Evolutionary conservation across 2,329 filamentous ascomycete species (phyloP).

Genomic region (Dothidotthia symphoricarpi): DNA sequence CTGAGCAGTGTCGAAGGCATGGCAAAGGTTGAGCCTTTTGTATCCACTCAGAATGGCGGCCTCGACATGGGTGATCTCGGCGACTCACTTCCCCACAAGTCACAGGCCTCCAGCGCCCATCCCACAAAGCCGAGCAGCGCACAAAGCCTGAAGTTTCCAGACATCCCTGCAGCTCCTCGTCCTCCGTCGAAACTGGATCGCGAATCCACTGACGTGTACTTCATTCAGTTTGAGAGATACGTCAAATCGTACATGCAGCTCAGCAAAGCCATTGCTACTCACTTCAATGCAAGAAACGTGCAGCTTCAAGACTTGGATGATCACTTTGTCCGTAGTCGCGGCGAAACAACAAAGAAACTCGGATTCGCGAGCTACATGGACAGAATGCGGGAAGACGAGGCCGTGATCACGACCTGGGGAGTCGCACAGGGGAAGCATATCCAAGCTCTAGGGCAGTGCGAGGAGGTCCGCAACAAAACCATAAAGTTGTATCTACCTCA

Average conservation of each 20-base stretch:
- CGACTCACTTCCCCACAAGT: conserved; percentile 58
- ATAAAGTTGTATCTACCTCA: conserved; percentile 27
- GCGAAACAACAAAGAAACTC: conserved; percentile 49
- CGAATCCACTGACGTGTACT: conserved; percentile 52
- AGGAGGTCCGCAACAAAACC: conserved; percentile 32
- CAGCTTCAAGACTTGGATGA: conserved; percentile 44
- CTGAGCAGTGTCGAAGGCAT: conserved; percentile 53
- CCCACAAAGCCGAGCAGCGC: conserved; percentile 43
- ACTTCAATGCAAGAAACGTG: conserved; percentile 56
- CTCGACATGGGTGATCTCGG: conserved; percentile 56
- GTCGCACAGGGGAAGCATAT: conserved; percentile 61
- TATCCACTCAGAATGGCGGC: conserved; percentile 47
- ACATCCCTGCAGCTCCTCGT: conserved; percentile 52
- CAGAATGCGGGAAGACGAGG: conserved; percentile 63
- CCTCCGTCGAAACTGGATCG: conserved; percentile 47
- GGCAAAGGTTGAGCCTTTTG: conserved; percentile 51
- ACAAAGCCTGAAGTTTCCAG: conserved; percentile 49
- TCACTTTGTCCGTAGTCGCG: conserved; percentile 53
- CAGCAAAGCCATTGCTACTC: conserved; percentile 54
- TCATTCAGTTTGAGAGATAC: conserved; percentile 55
- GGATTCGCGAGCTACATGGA: conserved; percentile 60
- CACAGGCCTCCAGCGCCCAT: conserved; percentile 49
- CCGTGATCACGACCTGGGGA: conserved; percentile 61
- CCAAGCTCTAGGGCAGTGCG: conserved; percentile 48
- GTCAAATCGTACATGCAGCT: conserved; percentile 57